Percentiles rank a stretch among this genome's conserved stretches.
Evolutionary conservation across 306 rosid species (phyloP).

Genomic region (Fragaria vesca): DNA sequence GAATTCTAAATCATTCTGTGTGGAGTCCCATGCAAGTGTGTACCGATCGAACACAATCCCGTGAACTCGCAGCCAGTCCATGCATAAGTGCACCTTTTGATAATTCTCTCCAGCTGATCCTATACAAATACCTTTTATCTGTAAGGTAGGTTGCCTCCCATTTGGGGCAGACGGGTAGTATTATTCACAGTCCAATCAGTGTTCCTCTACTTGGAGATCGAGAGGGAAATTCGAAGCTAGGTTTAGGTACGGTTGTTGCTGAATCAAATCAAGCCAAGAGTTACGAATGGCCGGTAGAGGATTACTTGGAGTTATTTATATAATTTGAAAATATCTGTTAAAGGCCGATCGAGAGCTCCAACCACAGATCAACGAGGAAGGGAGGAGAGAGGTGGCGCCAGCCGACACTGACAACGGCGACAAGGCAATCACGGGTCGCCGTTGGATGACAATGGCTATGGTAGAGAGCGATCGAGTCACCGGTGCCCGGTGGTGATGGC

Average conservation of each 20-base stretch:
- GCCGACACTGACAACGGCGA: neutral
- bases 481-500: neutral
- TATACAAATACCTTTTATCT: neutral
- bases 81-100: neutral
- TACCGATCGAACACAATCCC: neutral
- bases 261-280: neutral
- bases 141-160: neutral
- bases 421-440: neutral
- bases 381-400: neutral
- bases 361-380: neutral
- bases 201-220: neutral
- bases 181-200: neutral
- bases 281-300: neutral
- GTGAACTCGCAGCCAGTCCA: neutral
- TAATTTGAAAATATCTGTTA: neutral
- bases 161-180: neutral
- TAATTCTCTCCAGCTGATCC: neutral
- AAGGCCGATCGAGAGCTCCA: neutral
- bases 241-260: slow-evolving; percentile 2
- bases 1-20: neutral
- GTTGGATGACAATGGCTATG: neutral
- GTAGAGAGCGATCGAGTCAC: neutral
- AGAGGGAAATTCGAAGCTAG: neutral
- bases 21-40: neutral
- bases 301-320: neutral